Evolutionary conservation across 164 flowering plant genomes (phyloP).

Genomic region (Platanus orientalis): DNA sequence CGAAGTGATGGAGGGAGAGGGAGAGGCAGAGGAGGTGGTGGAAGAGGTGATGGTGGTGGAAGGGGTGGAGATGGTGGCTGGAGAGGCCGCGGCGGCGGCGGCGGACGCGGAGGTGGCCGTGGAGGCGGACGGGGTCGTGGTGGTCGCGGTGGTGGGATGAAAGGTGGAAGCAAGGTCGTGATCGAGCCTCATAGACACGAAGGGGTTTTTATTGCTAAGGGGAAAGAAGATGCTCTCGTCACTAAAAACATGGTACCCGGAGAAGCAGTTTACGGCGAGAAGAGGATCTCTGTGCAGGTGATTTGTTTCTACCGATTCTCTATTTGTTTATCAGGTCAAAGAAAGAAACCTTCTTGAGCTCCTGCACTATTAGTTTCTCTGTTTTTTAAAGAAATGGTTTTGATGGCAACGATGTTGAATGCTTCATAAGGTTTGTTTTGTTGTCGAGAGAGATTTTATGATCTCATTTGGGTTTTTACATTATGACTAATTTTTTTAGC

Average conservation of each 20-base stretch:
- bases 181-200: conserved; percentile 87
- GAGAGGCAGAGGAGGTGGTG: conserved; percentile 41
- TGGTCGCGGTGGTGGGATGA: conserved; percentile 68
- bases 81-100: conserved; percentile 26
- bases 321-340: no score
- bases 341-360: no score
- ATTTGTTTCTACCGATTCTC: no score
- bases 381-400: no score
- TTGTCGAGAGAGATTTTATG: no score
- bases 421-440: no score
- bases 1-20: conserved; percentile 41
- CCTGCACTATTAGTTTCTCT: no score
- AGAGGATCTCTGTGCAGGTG: conserved; percentile 86
- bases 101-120: conserved; percentile 39
- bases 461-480: no score
- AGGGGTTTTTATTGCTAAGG: conserved; percentile 89
- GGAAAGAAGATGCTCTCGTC: conserved; percentile 90
- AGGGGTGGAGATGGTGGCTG: conserved; percentile 29
- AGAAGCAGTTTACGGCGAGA: conserved; percentile 92
- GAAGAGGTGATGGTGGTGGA: conserved; percentile 41
- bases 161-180: conserved; percentile 78
- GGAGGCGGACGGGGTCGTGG: conserved; percentile 52
- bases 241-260: conserved; percentile 89
- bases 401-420: no score
- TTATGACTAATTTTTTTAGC: no score